Base-by-base conservation (phyloP, 441 rosid genomes). In the Erysimum cheiri region DNA sequence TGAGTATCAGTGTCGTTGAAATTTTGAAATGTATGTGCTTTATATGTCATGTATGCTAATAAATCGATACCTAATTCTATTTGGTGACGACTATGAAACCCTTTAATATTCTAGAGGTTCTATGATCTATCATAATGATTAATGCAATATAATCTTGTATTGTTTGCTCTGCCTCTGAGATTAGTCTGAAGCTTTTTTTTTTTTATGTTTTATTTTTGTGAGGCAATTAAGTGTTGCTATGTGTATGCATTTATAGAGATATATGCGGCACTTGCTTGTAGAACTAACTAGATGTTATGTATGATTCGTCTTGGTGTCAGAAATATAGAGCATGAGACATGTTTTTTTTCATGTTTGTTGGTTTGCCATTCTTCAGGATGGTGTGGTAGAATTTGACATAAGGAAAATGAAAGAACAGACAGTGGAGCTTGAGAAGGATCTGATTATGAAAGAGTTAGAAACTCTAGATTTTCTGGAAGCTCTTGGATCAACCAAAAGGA, bases 401-500 rank as follows among this genome's bases (percentile, higher is more conserved):
- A 88, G 84, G 88, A 87, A 78, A 82, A 89, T 85, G 70, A 92
- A 93, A 72, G 92, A 88, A 40, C 36, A 40, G 36, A 88, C 91
- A 4, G 89, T 87, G 8, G 88, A 86, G 49, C 69, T 91, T 71
- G 97, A 91, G 90, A 91, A 93, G 76, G 90, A 89, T 84, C 80
- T 91, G 56, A 93, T 89, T 14, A 89, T 93, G 73, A 93, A 93
- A 80, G 96, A 93, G 79, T 54, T 91, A 69, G 93, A 91, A 68
- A 87, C 92, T 2, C 90, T 93, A 2, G 96, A 93, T 82, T 92
- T 93, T 46, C 84, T 93, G 0, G 98, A 93, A 83, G 96, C 87
- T 57, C 88, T 93, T 8, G 95, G 88, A 36, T 79, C 97, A 0
- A 89, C 98, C 0, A 91, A 91, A 70, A 82, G 77, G 54, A 80